Conservation (phyloP, 768 basidiomycete genomes). For the Boletellus emodensis region DNA sequence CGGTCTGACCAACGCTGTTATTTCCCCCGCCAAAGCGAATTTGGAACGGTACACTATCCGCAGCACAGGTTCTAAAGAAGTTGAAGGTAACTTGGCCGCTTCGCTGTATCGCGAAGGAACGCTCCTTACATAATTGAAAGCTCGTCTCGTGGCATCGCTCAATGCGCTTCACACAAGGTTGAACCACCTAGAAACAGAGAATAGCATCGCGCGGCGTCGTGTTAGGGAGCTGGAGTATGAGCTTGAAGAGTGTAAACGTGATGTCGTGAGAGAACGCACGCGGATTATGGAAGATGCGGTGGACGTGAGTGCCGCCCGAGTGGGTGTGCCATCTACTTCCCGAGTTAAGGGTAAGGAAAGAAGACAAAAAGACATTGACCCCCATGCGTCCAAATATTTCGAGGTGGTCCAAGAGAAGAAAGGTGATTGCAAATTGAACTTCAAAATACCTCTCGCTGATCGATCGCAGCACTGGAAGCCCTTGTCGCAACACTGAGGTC, state of each 20-base stretch:
- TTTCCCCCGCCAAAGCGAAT: slow-evolving; percentile 61
- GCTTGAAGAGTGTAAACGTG: slow-evolving; percentile 78
- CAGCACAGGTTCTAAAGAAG: slow-evolving; percentile 50
- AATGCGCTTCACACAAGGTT: slow-evolving; percentile 64
- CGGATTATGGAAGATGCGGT: slow-evolving; percentile 53
- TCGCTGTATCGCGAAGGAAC: neutral
- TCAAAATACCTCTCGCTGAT: slow-evolving; percentile 6
- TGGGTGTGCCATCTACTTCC: slow-evolving; percentile 15
- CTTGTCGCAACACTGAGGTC: slow-evolving; percentile 68
- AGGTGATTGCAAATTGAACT: slow-evolving; percentile 45
- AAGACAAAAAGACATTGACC: slow-evolving; percentile 35
- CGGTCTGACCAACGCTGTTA: slow-evolving; percentile 73
- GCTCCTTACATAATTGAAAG: slow-evolving; percentile 32
- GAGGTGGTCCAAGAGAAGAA: slow-evolving; percentile 87
- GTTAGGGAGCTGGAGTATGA: slow-evolving; percentile 88
- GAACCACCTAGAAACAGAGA: slow-evolving; percentile 74
- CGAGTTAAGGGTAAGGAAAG: slow-evolving; percentile 29
- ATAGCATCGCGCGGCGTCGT: slow-evolving; percentile 72
- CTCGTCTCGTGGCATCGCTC: slow-evolving; percentile 58
- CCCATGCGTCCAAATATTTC: slow-evolving; percentile 50
- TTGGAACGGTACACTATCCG: slow-evolving; percentile 49
- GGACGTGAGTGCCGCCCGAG: slow-evolving; percentile 17
- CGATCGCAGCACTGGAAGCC: slow-evolving; percentile 66
- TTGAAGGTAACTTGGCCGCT: slow-evolving; percentile 48
- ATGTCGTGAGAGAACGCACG: slow-evolving; percentile 68